Evolutionary conservation across 768 basidiomycete genomes (phyloP).

Genomic region (Podaxis pistillaris): DNA sequence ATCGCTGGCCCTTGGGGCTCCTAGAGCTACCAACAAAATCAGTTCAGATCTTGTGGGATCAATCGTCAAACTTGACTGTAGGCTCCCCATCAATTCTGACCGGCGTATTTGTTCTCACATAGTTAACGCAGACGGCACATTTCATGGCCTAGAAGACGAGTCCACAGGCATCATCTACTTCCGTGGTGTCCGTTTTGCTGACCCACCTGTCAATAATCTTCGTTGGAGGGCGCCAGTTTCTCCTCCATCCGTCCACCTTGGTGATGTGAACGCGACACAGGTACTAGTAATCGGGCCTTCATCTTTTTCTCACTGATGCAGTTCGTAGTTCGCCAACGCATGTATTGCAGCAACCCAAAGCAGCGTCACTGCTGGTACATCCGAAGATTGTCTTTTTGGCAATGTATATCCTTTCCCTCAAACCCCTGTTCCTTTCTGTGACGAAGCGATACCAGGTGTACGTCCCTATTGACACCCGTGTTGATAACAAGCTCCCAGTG

Average conservation of each 20-base stretch:
- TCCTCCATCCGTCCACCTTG: slow-evolving; percentile 35
- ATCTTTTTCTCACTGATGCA: not conserved
- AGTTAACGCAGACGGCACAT: slow-evolving; percentile 33
- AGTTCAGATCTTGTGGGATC: not conserved
- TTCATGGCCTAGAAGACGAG: slow-evolving; percentile 30
- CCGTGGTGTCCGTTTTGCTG: slow-evolving; percentile 41
- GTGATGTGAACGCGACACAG: slow-evolving; percentile 34
- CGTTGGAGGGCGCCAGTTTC: slow-evolving; percentile 39
- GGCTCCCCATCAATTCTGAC: not conserved
- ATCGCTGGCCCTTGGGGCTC: not conserved
- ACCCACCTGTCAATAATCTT: slow-evolving; percentile 39
- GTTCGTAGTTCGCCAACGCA: slow-evolving; percentile 29
- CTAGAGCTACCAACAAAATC: not conserved
- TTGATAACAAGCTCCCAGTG: slow-evolving; percentile 30
- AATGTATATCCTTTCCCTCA: slow-evolving; percentile 27
- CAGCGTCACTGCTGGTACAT: slow-evolving; percentile 26
- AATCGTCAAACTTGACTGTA: slow-evolving; percentile 1
- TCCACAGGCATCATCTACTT: slow-evolving; percentile 34
- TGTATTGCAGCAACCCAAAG: slow-evolving; percentile 34
- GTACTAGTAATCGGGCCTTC: slow-evolving; percentile 17
- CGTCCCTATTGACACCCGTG: slow-evolving; percentile 27
- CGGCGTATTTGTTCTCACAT: not conserved
- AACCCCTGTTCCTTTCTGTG: not conserved
- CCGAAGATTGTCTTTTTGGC: slow-evolving; percentile 44
- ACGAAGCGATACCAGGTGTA: slow-evolving; percentile 27